A percentile compares a stretch with the other conserved stretches of the same genome.
phyloP scores from a whole-genome alignment of 176 grass and related monocot species.

The Rhynchospora tenuis region DNA sequence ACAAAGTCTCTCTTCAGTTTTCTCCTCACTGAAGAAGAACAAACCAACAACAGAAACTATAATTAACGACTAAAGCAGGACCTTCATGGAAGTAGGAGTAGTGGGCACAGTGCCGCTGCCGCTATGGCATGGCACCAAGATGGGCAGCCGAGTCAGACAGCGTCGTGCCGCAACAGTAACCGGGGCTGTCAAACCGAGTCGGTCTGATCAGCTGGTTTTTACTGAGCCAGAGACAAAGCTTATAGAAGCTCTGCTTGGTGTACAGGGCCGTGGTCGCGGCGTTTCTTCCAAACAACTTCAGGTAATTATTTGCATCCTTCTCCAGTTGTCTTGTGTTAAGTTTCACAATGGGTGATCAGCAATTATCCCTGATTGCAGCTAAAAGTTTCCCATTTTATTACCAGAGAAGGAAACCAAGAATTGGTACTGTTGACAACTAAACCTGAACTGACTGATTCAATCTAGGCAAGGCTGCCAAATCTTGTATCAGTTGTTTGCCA shows the following conservation, averaged over 20 bases:
- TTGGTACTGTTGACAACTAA: background rate
- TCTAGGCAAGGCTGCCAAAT: no score
- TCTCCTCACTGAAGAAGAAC: background rate
- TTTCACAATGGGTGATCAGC: background rate
- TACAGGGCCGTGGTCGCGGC: slow-evolving; percentile 67
- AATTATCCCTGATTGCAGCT: background rate
- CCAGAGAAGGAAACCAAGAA: background rate
- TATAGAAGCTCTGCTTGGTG: slow-evolving; percentile 70
- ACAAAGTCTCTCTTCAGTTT: background rate
- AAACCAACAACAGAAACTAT: background rate
- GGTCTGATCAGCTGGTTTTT: slow-evolving; percentile 19
- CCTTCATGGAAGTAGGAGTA: slow-evolving; percentile 8
- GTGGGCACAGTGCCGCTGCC: background rate
- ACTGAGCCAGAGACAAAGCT: slow-evolving; percentile 47
- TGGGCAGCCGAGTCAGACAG: background rate
- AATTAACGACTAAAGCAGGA: background rate
- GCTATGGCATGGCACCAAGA: background rate
- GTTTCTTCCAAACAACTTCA: slow-evolving; percentile 60
- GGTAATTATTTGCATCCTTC: slow-evolving; percentile 23
- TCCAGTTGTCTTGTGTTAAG: background rate
- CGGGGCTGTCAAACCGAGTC: slow-evolving; percentile 21
- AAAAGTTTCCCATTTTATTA: background rate
- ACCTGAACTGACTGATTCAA: background rate
- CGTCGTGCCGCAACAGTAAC: background rate
- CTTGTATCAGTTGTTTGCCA: no score